These are phyloP conservation scores for Meyerozyma carpophila DNA, from an alignment of 1,139 yeast species.

Conservation along the genomic window DNA sequence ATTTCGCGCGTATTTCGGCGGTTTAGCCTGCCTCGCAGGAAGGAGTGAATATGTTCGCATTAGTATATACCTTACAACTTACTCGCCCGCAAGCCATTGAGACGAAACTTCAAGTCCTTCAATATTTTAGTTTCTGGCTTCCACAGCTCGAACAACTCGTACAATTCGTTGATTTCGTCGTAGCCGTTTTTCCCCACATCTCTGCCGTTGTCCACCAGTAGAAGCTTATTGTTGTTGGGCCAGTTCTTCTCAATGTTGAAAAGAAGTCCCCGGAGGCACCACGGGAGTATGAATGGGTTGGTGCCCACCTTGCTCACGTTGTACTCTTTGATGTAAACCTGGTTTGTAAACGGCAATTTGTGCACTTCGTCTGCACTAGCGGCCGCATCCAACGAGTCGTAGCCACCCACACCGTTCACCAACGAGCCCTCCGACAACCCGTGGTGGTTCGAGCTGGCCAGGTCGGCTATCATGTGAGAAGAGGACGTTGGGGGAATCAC, in stretches of 20 bases:
- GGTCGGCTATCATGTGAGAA: neutral
- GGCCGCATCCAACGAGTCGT: slow-evolving; percentile 10
- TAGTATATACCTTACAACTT: slow-evolving; percentile 19
- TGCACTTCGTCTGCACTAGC: slow-evolving; percentile 9
- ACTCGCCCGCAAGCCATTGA: slow-evolving; percentile 65
- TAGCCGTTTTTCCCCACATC: slow-evolving; percentile 32
- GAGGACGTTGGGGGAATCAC: slow-evolving; percentile 26
- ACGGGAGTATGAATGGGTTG: slow-evolving; percentile 84
- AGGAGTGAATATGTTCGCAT: no score
- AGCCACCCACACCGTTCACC: slow-evolving; percentile 19
- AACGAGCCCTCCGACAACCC: slow-evolving; percentile 8
- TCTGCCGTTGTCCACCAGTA: slow-evolving; percentile 21
- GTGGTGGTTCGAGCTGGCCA: neutral
- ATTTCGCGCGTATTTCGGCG: neutral
- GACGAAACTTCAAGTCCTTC: slow-evolving; percentile 77
- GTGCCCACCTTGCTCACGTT: slow-evolving; percentile 37
- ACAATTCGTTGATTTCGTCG: slow-evolving; percentile 54
- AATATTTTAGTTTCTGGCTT: slow-evolving; percentile 74
- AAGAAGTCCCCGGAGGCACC: slow-evolving; percentile 84
- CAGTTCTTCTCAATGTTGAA: slow-evolving; percentile 57
- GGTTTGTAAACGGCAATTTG: slow-evolving; percentile 22
- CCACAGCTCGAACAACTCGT: slow-evolving; percentile 77
- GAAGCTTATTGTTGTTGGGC: slow-evolving; percentile 29
- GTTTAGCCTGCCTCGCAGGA: neutral
- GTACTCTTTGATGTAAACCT: slow-evolving; percentile 14